phyloP scores from a whole-genome alignment of 2,329 filamentous ascomycete species.

The Pyricularia sp. region DNA sequence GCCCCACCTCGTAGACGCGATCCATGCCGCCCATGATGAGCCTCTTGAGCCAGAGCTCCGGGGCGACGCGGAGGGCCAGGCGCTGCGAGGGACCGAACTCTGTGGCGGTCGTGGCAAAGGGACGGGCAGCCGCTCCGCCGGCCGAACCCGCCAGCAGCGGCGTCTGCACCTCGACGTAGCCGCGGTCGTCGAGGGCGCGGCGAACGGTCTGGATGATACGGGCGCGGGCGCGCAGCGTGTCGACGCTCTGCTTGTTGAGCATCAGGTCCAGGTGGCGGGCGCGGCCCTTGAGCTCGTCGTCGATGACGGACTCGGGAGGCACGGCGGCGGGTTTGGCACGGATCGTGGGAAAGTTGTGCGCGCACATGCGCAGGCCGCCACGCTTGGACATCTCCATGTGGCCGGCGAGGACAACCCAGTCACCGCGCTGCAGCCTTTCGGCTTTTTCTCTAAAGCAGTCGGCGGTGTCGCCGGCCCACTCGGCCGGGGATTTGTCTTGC shows the following conservation, averaged over 20 bases:
- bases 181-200: slow-evolving; percentile 54
- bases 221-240: slow-evolving; percentile 62
- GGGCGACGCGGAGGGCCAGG: slow-evolving; percentile 75
- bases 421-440: slow-evolving; percentile 61
- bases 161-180: slow-evolving; percentile 81
- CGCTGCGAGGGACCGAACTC: slow-evolving; percentile 41
- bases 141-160: slow-evolving; percentile 73
- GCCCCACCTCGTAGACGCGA: slow-evolving; percentile 83
- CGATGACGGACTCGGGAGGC: slow-evolving; percentile 45
- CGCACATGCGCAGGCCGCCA: slow-evolving; percentile 67
- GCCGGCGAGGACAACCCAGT: slow-evolving; percentile 67
- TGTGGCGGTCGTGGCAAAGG: slow-evolving; percentile 69
- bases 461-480: slow-evolving; percentile 13
- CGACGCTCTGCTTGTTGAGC: slow-evolving; percentile 53
- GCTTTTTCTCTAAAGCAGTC: slow-evolving; percentile 43
- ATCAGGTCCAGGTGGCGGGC: slow-evolving; percentile 80
- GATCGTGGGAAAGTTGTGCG: slow-evolving; percentile 53
- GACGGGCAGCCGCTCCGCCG: slow-evolving; percentile 76
- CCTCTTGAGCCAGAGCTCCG: slow-evolving; percentile 89
- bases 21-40: slow-evolving; percentile 82
- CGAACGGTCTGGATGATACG: slow-evolving; percentile 62
- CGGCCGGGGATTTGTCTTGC: background rate
- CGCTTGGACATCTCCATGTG: slow-evolving; percentile 52
- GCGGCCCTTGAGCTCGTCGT: slow-evolving; percentile 54
- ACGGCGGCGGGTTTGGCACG: slow-evolving; percentile 7